Conservation (phyloP, 345 rosid species). For the Moricandia moricandioides region DNA sequence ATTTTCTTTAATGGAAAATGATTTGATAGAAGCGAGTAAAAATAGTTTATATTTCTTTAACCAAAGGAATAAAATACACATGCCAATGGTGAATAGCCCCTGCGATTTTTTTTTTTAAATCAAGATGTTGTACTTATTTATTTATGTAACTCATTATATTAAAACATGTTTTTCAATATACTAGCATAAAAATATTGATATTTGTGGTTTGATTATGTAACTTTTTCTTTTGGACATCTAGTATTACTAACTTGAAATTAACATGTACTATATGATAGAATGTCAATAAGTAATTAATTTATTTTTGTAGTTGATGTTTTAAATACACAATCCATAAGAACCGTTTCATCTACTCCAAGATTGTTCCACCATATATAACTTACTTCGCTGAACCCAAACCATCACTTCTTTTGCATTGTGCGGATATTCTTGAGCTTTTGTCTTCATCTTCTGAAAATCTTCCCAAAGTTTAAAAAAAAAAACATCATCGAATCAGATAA, state of each 20-base stretch:
- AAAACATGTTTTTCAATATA: neutral
- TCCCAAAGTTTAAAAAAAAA: conserved; percentile 1
- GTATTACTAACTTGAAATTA: neutral
- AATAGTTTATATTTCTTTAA: neutral
- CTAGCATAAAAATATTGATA: neutral
- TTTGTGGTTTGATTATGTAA: neutral
- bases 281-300: neutral
- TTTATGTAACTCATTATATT: neutral
- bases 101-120: neutral
- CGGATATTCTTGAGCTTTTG: neutral
- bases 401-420: conserved; percentile 36
- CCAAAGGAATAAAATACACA: neutral
- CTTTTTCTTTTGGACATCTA: neutral
- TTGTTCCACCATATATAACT: conserved; percentile 34
- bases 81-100: neutral
- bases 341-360: conserved; percentile 24
- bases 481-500: neutral
- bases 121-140: neutral
- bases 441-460: conserved; percentile 3
- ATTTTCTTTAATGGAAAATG: neutral
- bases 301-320: neutral
- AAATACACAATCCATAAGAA: neutral
- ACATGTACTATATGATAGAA: neutral
- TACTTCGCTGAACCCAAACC: conserved; percentile 21
- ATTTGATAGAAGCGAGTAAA: neutral